Percentiles rank a stretch among this genome's conserved stretches.
Conservation (phyloP, 2,329 filamentous ascomycete species). For the Cercospora sojina region DNA sequence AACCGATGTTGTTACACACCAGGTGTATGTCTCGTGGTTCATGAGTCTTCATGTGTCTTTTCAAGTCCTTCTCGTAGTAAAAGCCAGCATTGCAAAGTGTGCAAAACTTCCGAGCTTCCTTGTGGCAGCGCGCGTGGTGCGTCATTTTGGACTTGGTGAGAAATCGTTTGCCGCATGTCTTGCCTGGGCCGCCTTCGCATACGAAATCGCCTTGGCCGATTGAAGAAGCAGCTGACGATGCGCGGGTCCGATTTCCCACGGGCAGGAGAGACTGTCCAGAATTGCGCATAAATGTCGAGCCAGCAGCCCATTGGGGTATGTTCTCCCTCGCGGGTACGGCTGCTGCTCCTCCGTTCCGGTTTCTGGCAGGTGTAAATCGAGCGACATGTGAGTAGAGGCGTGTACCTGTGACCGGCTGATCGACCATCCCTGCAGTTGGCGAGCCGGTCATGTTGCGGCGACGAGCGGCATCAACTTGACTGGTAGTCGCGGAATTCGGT, state of each 20-base stretch:
- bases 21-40: constrained; percentile 6
- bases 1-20: constrained; percentile 10
- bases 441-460: neutral
- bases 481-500: neutral
- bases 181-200: neutral
- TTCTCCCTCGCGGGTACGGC: neutral
- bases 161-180: neutral
- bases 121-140: constrained; percentile 15
- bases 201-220: neutral
- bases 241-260: neutral
- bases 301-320: neutral
- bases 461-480: neutral
- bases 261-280: neutral
- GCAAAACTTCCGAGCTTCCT: neutral
- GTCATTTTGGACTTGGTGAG: neutral
- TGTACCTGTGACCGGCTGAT: neutral
- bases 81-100: neutral
- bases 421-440: neutral
- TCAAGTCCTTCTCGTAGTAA: constrained; percentile 12
- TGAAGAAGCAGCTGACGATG: neutral
- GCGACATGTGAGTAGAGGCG: neutral
- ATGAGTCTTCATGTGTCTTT: constrained; percentile 11
- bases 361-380: neutral
- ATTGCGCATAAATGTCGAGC: no score
- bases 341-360: neutral